A percentile compares a stretch with the other conserved stretches of the same genome.
Conservation (phyloP, 2,329 filamentous ascomycete genomes). For the Colletotrichum sp. region DNA sequence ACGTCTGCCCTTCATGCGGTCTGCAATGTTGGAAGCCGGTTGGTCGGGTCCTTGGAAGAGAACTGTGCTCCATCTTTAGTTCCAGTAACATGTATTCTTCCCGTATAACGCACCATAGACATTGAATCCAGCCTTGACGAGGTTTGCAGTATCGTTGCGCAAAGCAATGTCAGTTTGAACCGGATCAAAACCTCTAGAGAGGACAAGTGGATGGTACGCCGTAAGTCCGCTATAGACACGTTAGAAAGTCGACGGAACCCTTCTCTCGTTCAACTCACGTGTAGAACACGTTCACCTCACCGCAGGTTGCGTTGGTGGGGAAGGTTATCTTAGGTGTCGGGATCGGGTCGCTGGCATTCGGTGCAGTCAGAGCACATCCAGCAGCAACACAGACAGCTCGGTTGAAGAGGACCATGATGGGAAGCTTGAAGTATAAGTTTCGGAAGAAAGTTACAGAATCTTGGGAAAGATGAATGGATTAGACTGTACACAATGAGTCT, state of each 20-base stretch:
- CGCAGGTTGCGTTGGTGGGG: background rate
- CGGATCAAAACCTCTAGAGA: background rate
- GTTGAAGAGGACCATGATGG: background rate
- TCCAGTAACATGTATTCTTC: background rate
- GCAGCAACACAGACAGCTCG: background rate
- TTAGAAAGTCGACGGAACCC: background rate
- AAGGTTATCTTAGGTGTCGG: background rate
- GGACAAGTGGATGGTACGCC: background rate
- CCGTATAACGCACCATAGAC: background rate
- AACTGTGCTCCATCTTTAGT: background rate
- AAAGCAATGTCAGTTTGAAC: background rate
- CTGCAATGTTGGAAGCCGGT: background rate
- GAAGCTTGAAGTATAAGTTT: background rate
- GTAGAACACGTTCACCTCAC: background rate
- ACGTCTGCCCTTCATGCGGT: background rate
- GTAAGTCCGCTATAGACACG: background rate
- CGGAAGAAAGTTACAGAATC: background rate
- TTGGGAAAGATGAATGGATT: background rate
- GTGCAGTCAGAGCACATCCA: background rate
- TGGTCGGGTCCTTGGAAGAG: background rate
- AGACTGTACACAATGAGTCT: background rate
- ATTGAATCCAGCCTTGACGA: background rate
- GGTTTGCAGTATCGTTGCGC: background rate
- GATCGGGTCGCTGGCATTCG: background rate
- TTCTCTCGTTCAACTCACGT: background rate